Evolutionary conservation across 2,329 filamentous ascomycete genomes (phyloP), one percentile per base, ranked within the genome.

Genomic region (Colletotrichum sp.): DNA sequence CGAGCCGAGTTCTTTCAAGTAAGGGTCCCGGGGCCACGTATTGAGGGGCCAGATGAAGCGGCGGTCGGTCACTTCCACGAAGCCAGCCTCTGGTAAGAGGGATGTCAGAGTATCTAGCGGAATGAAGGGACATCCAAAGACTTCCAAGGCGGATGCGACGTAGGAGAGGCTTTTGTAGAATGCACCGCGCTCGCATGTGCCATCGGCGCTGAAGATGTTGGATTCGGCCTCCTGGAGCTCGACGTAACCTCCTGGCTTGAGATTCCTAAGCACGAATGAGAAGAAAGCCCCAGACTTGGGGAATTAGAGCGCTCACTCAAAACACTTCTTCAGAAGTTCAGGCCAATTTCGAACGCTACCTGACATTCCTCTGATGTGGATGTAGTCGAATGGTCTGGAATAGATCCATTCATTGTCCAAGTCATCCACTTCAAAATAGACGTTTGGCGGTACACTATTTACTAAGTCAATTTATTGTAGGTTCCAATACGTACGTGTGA

Each of bases 201-300:
- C 84, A 70, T 90, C 88, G 65, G 89, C 87, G 65, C 84, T 87
- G 26, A 79, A 80, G 0, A 84, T 79, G 1, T 81, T 81, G 10
- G 85, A 83, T 21, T 85, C 80, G 6, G 87, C 83, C 52, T 90
- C 88, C 21, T 87, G 84, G 6, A 85, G 80, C 71, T 88, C 86
- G 5, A 87, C 52, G 81, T 84, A 88, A 15, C 87, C 87, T 5
- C 88, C 87, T 0, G 89, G 86, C 9, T 82, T 83, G 2, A 88
- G 81, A 30, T 80, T 81, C 10, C 67, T 81, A 78, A 8, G 5
- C 36, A 26, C 12, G 15, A 13, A 64, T 68, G 8, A 69, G 30
- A 16, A 16, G n/a, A 34, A 9, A 4, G 8, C 8, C 26, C n/a
- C n/a, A 52, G 10, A 24, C 18, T 16, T 44, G 8, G 28, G 32